phyloP scores from a whole-genome alignment of 208 protist genomes.

The Acanthamoeba healyi region DNA sequence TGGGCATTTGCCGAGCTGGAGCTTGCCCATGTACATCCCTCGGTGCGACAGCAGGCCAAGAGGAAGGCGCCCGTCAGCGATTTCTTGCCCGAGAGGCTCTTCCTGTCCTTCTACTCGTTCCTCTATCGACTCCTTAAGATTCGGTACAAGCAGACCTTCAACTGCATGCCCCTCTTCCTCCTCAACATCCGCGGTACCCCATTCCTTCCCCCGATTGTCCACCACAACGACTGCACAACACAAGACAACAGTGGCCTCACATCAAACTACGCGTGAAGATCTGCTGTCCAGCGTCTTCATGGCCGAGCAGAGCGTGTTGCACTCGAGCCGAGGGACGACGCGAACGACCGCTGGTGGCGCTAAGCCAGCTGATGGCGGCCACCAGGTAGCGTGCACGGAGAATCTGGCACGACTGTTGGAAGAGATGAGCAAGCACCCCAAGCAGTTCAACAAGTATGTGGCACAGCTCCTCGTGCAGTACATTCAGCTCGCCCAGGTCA shows the following conservation, averaged over 20 bases:
- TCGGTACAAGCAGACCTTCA: constrained; percentile 54
- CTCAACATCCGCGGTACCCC: constrained; percentile 56
- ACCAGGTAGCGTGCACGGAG: constrained; percentile 7
- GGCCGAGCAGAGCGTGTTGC: background rate
- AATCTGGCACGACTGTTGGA: constrained; percentile 69
- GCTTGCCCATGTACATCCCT: background rate
- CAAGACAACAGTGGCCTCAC: background rate
- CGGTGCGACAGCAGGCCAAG: constrained; percentile 30
- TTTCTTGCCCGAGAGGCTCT: constrained; percentile 59
- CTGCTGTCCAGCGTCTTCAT: constrained; percentile 64
- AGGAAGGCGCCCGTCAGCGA: constrained; percentile 24
- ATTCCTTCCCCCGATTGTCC: background rate
- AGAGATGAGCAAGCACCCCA: constrained; percentile 72
- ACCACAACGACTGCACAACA: background rate
- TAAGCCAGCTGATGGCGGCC: background rate
- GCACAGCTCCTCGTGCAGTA: constrained; percentile 53
- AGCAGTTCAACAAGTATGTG: constrained; percentile 77
- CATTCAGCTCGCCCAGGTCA: constrained; percentile 51
- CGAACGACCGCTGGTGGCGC: background rate
- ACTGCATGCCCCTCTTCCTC: constrained; percentile 74
- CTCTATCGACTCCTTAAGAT: constrained; percentile 41
- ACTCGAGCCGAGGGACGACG: background rate
- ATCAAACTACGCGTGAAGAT: too few species aligned
- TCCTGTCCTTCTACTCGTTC: constrained; percentile 68
- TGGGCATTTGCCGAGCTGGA: constrained; percentile 62